Evolutionary conservation across 23 red algal genomes (phyloP), one percentile per base, ranked within the genome.

Genomic region (Cyanidium caldarium): DNA sequence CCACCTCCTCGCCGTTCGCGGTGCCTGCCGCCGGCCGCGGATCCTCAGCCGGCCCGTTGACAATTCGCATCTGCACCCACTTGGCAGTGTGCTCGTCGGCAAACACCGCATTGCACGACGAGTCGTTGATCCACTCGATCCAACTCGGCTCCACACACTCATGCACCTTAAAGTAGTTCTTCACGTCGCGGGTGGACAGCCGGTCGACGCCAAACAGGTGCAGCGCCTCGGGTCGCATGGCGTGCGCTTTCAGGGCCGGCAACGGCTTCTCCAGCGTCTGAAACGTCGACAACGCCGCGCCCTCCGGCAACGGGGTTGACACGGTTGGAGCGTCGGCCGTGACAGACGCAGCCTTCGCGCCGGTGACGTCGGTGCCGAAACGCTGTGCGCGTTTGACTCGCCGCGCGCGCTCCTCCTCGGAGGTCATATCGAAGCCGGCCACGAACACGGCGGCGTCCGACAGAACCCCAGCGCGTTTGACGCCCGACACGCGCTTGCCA

Each of bases 71-170:
- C n/a, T 28, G 51, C 13, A 61, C 51, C 51, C 51, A 61, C 7
- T 61, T 61, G n/a, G 51, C 51, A 25, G 51, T 61, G 21, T 61
- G 51, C 51, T 61, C 51, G 31, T 61, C 51, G 3, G 51, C 51
- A 28, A 61, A 61, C 5, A 61, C 51, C 7, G 51, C 51, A 28
- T 61, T 61, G 21, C 51, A 61, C 13, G 51, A 61, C n/a, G 51
- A 61, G 51, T 61, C 51, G 21, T 61, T 61, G 23, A 61, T 61
- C 51, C 51, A 61, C 23, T 61, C 51, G 5, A 61, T 61, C 51
- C 51, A 61, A 28, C 51, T 61, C 10, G 51, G 51, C 23, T 61
- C 51, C n/a, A 61, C 31, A 28, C 51, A 61, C 23, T 61, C 51
- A 25, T 61, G 19, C 51, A 28, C 51, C 51, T 28, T 28, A 25